Evolutionary conservation across 2,329 filamentous ascomycete species (phyloP), one percentile per base, ranked within the genome.

Genomic region (Xylariaceae sp.): DNA sequence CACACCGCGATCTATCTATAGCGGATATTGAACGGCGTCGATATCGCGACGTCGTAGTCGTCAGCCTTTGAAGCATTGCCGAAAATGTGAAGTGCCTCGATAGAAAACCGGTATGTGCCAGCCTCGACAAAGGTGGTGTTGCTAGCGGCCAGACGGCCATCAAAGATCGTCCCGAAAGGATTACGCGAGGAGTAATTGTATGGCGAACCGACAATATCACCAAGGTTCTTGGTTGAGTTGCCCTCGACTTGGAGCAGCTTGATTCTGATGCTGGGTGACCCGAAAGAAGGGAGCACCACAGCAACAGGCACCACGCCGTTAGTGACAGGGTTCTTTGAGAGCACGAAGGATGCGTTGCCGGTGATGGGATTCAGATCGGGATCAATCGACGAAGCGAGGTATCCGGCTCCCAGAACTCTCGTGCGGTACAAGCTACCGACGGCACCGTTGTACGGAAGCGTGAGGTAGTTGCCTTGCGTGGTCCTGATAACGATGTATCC

Each of bases 11-110:
- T 6, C 42, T 45, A 45, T n/a, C n/a, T 45, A 55, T 83, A 84
- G 44, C 68, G 67, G 53, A 84, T 76, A n/a, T 68, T 66, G 60
- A 84, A 81, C 0, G 72, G 57, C 0, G 69, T 66, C 9, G 78
- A 75, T 65, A 78, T 73, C 18, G 68, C 67, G 1, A 71, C 66
- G 30, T 83, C 80, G 70, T 80, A 84, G 53, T 84, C 78, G 3
- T 68, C 70, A 1, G 72, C 61, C 57, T 77, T 73, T 11, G 71
- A 68, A 39, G 71, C 69, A 58, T 84, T 74, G 4, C 82, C 82
- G 66, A 80, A 82, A 60, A 84, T 76, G 60, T 75, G 76, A 62
- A 84, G 68, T 2, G 80, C 78, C 58, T 75, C 75, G 35, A 82
- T 72, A 1, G 73, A 72, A 53, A 84, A 72, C 68, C 77, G 78